Conservation (phyloP, 257 asterid species). For the Nicotiana paniculata region DNA sequence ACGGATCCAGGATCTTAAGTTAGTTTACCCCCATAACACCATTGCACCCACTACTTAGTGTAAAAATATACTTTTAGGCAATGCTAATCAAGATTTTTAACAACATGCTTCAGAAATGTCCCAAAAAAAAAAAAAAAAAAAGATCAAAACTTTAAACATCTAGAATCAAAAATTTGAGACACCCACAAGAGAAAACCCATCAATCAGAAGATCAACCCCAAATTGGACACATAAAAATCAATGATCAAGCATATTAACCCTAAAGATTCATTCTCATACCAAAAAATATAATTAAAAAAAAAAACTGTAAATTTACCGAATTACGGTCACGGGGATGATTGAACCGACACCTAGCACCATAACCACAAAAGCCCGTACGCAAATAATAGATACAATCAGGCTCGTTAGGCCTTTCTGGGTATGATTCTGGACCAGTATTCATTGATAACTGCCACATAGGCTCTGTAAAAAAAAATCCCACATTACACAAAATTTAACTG, state of each 20-base stretch:
- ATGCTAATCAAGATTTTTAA: not conserved
- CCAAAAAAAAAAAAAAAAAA: constrained; percentile 1
- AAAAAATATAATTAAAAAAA: not conserved
- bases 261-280: not conserved
- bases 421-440: constrained; percentile 59
- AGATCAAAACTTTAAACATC: constrained; percentile 1
- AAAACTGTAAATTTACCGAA: constrained; percentile 25
- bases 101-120: not conserved
- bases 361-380: constrained; percentile 92
- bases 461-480: constrained; percentile 40
- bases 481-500: constrained; percentile 25
- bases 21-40: not conserved
- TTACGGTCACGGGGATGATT: constrained; percentile 85
- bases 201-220: constrained; percentile 17
- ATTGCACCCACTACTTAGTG: not conserved
- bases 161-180: not conserved
- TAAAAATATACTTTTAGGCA: not conserved
- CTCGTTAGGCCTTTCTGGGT: constrained; percentile 84
- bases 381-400: constrained; percentile 83
- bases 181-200: constrained; percentile 13
- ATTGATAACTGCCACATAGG: constrained; percentile 88
- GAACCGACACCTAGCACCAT: constrained; percentile 87
- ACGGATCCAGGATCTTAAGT: not conserved
- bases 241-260: constrained; percentile 30
- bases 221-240: constrained; percentile 12